Conservation (phyloP, 768 basidiomycete species). For the Tephrocybe rancida region DNA sequence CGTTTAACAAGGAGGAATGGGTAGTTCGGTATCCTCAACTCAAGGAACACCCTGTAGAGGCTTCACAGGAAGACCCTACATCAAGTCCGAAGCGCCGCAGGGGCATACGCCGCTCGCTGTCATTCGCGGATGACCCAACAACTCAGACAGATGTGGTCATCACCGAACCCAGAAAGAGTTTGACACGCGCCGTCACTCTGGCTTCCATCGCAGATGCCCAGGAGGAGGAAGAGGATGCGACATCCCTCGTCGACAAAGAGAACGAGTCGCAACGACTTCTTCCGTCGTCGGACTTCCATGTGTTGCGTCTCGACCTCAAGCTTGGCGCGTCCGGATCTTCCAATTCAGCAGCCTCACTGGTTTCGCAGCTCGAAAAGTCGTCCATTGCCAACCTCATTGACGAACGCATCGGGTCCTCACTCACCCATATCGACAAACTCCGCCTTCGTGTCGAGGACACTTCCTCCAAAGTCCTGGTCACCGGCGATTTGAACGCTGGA, state of each 20-base stretch:
- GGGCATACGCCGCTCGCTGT: conserved; percentile 64
- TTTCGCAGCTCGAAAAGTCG: conserved; percentile 89
- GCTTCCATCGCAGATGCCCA: conserved; percentile 50
- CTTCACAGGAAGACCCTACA: conserved; percentile 25
- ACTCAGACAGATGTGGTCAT: conserved; percentile 68
- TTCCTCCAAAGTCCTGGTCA: conserved; percentile 94
- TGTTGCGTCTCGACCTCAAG: conserved; percentile 91
- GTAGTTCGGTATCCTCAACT: conserved; percentile 87
- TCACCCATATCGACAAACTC: conserved; percentile 83
- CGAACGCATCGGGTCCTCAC: conserved; percentile 74
- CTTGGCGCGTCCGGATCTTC: conserved; percentile 76
- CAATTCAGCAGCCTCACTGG: conserved; percentile 68
- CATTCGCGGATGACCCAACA: conserved; percentile 83
- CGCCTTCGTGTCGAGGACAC: conserved; percentile 87
- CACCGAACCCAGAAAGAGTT: conserved; percentile 45
- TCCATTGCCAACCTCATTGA: conserved; percentile 93
- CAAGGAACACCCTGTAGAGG: conserved; percentile 40
- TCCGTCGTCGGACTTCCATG: conserved; percentile 70
- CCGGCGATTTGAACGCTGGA: conserved; percentile 97
- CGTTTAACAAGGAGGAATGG: conserved; percentile 88
- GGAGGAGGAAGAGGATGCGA: conserved; percentile 34
- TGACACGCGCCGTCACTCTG: conserved; percentile 63
- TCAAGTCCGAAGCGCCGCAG: conserved; percentile 38
- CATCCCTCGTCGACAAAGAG: conserved; percentile 25
- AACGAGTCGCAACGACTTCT: conserved; percentile 38